A percentile compares a stretch with the other conserved stretches of the same genome.
These are phyloP conservation scores for Orbilia quercus DNA, from an alignment of 2,329 filamentous ascomycete genomes.

Conservation along the genomic window DNA sequence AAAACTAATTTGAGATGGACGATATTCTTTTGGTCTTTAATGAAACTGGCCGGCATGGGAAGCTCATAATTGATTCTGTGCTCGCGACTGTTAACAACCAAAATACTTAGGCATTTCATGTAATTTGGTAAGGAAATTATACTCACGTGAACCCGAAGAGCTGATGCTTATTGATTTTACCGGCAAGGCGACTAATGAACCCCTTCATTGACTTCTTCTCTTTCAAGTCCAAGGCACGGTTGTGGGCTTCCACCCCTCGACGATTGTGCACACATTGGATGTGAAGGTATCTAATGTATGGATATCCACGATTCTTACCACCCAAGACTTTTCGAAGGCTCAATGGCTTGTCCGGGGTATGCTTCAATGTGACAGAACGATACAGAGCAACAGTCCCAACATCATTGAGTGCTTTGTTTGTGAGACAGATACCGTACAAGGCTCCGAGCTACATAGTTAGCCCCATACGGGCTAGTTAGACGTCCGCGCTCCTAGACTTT, in stretches of 20 bases:
- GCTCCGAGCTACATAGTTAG: neutral
- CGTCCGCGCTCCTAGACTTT: too few relatives aligned
- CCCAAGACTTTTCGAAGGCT: neutral
- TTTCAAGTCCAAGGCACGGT: neutral
- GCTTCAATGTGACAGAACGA: neutral
- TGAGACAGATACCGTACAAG: neutral
- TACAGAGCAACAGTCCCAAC: neutral
- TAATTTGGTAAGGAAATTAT: neutral
- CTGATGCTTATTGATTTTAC: neutral
- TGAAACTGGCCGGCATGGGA: neutral
- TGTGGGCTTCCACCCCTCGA: neutral
- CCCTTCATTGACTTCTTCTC: neutral
- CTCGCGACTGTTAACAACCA: too few relatives aligned
- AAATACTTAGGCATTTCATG: neutral
- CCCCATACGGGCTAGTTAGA: too few relatives aligned
- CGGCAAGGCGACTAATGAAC: neutral
- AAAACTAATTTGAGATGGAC: neutral
- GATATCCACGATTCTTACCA: neutral
- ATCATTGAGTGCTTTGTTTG: conserved; percentile 6
- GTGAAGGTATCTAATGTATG: neutral
- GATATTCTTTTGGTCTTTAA: neutral
- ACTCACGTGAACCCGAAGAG: conserved; percentile 2
- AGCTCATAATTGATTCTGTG: neutral
- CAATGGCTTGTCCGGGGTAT: neutral
- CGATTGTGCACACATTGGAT: neutral